A percentile compares a stretch with the other conserved stretches of the same genome.
Conservation (phyloP, 257 asterid species). For the Marsdenia floribunda region DNA sequence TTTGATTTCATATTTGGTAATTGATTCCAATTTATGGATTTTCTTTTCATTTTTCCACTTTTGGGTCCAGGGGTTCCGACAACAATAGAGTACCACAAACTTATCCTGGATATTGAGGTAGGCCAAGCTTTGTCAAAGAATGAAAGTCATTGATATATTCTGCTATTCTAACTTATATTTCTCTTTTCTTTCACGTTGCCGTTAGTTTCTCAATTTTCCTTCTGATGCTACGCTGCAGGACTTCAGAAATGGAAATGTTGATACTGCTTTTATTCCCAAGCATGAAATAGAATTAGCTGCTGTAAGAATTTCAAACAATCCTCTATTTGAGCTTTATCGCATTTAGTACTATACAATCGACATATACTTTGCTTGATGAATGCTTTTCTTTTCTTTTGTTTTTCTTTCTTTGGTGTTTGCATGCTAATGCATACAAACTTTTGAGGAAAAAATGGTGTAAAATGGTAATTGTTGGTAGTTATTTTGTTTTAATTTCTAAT, state of each 20-base stretch:
- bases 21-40: background rate
- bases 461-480: background rate
- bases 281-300: constrained; percentile 91
- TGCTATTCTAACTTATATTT: background rate
- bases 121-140: constrained; percentile 15
- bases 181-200: background rate
- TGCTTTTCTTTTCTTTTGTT: background rate
- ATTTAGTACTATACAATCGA: background rate
- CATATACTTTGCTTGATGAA: background rate
- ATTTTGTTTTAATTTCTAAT: background rate
- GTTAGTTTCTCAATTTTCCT: background rate
- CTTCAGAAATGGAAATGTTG: constrained; percentile 86
- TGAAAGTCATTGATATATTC: background rate
- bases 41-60: background rate
- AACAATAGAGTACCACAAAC: constrained; percentile 95
- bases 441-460: background rate
- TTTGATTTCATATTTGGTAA: background rate
- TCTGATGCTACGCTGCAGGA: constrained; percentile 43
- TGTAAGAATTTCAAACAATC: constrained; percentile 47
- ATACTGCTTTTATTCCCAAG: constrained; percentile 96
- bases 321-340: constrained; percentile 6
- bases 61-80: constrained; percentile 81
- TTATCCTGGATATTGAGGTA: constrained; percentile 93
- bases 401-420: background rate
- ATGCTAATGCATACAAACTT: background rate